A percentile compares a stretch with the other conserved stretches of the same genome.
Evolutionary conservation across 2,329 filamentous ascomycete species (phyloP).

Genomic region (Penicillium sp.): DNA sequence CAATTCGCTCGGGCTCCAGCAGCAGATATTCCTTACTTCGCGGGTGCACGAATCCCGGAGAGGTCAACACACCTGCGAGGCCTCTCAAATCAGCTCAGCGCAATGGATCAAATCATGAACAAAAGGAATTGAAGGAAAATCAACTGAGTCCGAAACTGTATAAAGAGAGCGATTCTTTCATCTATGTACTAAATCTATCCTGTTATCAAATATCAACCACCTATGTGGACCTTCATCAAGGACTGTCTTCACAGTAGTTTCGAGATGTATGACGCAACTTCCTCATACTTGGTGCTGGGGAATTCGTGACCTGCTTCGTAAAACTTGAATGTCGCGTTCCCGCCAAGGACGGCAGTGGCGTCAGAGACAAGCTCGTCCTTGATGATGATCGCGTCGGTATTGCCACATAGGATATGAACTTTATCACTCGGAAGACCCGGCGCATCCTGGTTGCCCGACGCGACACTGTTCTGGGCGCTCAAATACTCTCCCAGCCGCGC

Average conservation of each 20-base stretch:
- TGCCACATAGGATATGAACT: conserved; percentile 65
- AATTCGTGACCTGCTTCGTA: conserved; percentile 69
- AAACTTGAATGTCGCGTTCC: conserved; percentile 56
- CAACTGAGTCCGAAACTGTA: conserved; percentile 1
- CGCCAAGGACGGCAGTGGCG: conserved; percentile 56
- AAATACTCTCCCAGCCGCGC: conserved; percentile 53
- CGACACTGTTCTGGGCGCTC: conserved; percentile 37
- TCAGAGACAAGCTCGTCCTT: conserved; percentile 64
- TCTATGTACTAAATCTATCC: conserved; percentile 14
- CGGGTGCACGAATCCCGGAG: conserved; percentile 29
- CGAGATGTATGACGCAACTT: conserved; percentile 56
- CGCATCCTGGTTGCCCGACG: conserved; percentile 25
- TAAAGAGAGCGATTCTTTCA: background rate
- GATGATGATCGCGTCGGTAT: conserved; percentile 65
- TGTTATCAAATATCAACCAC: background rate
- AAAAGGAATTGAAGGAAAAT: conserved; percentile 2
- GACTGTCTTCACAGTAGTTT: conserved; percentile 38
- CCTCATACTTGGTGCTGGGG: conserved; percentile 59
- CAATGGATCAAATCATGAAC: conserved; percentile 30
- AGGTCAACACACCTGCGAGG: conserved; percentile 30
- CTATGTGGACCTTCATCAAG: background rate
- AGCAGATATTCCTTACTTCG: conserved; percentile 34
- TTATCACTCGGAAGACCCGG: conserved; percentile 44
- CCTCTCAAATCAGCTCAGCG: conserved; percentile 31
- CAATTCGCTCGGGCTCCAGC: conserved; percentile 28